phyloP scores from a whole-genome alignment of 805 yeast species.

The Wickerhamiella spandovensis region DNA sequence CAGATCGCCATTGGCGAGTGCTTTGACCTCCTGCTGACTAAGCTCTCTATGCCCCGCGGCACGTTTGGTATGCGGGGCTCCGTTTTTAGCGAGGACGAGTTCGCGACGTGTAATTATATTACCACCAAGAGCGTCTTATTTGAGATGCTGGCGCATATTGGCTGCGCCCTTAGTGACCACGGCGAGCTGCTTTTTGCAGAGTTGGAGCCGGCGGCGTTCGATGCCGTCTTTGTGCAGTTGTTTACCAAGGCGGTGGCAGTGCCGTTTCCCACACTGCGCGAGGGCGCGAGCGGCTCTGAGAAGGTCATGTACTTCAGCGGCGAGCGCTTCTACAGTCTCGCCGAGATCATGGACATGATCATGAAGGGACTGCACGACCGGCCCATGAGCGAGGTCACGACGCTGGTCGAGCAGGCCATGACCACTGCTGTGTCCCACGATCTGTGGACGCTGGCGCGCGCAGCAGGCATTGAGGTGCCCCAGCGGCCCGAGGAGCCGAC shows the following conservation, averaged over 20 bases:
- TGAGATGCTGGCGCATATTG: background rate
- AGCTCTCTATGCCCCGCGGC: background rate
- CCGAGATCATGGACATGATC: background rate
- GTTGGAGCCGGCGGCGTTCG: background rate
- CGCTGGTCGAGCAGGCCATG: too few species aligned
- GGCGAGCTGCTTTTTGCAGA: background rate
- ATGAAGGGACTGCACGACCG: background rate
- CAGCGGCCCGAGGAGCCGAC: too few species aligned
- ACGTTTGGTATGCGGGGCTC: background rate
- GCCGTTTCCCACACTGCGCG: too few species aligned
- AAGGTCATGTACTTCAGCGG: too few species aligned
- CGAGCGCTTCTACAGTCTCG: background rate
- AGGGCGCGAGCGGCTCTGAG: too few species aligned
- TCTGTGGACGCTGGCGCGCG: too few species aligned
- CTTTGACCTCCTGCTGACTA: background rate
- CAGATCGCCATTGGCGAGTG: background rate
- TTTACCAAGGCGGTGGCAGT: background rate
- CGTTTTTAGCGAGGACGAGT: background rate
- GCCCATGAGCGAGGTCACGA: background rate
- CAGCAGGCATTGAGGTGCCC: too few species aligned
- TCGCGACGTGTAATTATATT: too few species aligned
- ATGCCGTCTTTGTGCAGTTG: background rate
- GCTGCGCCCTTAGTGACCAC: background rate
- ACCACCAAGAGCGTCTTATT: too few species aligned
- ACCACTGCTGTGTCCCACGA: too few species aligned